A percentile compares a stretch with the other conserved stretches of the same genome.
These are phyloP conservation scores for Lasiodiplodia gonubiensis DNA, from an alignment of 2,329 filamentous ascomycete genomes.

Conservation along the genomic window DNA sequence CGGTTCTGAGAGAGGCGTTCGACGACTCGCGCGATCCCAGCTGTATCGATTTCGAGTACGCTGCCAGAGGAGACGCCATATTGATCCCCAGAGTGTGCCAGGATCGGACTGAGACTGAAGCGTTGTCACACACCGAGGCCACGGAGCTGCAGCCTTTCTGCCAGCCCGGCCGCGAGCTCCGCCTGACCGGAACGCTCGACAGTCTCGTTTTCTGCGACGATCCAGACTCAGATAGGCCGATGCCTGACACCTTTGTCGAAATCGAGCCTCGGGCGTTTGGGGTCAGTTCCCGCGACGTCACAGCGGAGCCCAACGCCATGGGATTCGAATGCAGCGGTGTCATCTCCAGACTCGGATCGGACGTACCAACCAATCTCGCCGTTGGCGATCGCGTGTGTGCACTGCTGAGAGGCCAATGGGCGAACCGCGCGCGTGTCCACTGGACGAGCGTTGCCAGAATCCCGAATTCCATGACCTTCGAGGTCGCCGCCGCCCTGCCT, in stretches of 20 bases:
- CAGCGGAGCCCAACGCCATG: constrained; percentile 27
- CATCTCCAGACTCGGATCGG: constrained; percentile 64
- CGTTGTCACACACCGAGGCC: background rate
- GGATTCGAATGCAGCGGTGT: constrained; percentile 67
- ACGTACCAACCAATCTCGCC: constrained; percentile 60
- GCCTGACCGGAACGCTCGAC: constrained; percentile 10
- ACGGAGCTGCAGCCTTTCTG: background rate
- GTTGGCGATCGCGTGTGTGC: constrained; percentile 69
- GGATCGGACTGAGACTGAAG: no score
- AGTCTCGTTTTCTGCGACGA: constrained; percentile 13
- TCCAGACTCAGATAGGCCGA: background rate
- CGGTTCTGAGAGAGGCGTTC: no score
- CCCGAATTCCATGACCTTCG: constrained; percentile 31
- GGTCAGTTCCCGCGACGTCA: constrained; percentile 30
- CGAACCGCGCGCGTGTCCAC: no score
- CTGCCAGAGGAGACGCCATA: no score
- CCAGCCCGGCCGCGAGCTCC: constrained; percentile 5
- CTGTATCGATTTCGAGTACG: no score
- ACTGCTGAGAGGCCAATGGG: background rate
- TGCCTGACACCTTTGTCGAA: constrained; percentile 30
- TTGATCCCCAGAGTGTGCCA: no score
- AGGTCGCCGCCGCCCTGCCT: constrained; percentile 35
- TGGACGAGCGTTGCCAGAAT: background rate
- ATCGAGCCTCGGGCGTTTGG: constrained; percentile 28
- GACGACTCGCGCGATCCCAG: no score